Percentiles rank a stretch among this genome's conserved stretches.
phyloP scores from a whole-genome alignment of 73 alveolate genomes.

The Uronychia binucleata region DNA sequence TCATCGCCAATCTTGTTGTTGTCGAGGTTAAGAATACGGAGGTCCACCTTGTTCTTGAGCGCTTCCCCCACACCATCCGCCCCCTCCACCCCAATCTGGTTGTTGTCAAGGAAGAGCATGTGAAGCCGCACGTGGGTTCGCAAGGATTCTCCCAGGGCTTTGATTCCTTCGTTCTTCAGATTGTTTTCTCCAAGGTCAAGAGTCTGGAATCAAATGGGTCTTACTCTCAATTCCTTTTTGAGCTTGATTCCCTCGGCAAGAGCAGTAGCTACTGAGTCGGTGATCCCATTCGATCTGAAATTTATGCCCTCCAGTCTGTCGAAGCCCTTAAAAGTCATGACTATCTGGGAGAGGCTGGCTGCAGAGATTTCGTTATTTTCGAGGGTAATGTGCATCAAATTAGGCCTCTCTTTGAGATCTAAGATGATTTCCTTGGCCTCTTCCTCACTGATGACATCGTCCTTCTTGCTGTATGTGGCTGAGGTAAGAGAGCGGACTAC shows the following conservation, averaged over 20 bases:
- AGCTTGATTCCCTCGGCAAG: conserved; percentile 54
- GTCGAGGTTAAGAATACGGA: conserved; percentile 58
- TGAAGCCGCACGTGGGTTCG: conserved; percentile 69
- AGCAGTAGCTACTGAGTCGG: conserved; percentile 36
- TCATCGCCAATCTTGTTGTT: conserved; percentile 61
- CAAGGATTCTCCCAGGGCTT: conserved; percentile 50
- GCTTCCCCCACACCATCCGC: conserved; percentile 64
- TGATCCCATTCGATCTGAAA: conserved; percentile 47
- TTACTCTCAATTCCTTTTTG: conserved; percentile 67
- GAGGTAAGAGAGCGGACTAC: not conserved
- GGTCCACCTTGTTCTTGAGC: conserved; percentile 59
- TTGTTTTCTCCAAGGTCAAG: conserved; percentile 68
- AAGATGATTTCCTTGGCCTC: conserved; percentile 19
- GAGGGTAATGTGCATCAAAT: conserved; percentile 53
- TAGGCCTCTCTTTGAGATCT: conserved; percentile 49
- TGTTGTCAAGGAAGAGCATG: conserved; percentile 61
- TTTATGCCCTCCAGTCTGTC: conserved; percentile 64
- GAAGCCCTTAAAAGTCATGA: conserved; percentile 16
- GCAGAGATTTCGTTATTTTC: conserved; percentile 50
- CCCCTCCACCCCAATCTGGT: conserved; percentile 44
- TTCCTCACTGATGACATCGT: conserved; percentile 34
- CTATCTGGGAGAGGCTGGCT: conserved; percentile 15
- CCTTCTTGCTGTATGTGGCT: conserved; percentile 45
- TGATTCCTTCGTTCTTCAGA: conserved; percentile 25
- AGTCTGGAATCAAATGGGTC: conserved; percentile 4